Base-by-base conservation (phyloP, 768 basidiomycete species). In the Russula foetens region DNA sequence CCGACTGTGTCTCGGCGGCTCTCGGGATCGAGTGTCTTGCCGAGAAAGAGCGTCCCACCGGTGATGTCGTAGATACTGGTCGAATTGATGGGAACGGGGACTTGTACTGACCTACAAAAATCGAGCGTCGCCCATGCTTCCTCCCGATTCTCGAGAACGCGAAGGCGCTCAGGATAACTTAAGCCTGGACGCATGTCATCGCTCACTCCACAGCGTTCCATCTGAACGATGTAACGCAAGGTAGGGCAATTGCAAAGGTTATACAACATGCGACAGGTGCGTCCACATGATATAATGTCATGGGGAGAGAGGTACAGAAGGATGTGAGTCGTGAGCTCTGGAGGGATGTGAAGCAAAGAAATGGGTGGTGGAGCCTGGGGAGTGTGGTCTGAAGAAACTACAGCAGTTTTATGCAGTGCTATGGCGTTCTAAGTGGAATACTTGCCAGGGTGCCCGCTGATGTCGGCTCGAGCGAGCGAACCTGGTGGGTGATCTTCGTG, bases 41-140 rank as follows among this genome's bases (percentile, higher is more conserved):
- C 64, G 28, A 66, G 64, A 15, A 66, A 44, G 24, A 66, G 56
- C 2, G 63, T 58, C 0, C 63, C 64, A n/a, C 62, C 64, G 4
- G 64, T 66, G 29, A 66, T 53, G 47, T 66, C 64, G 63, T 66
- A 66, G n/a, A 66, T 63, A 21, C 62, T 52, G 3, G 62, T 64
- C 41, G 63, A 56, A 8, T 45, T 24, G 35, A 66, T 63, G 23
- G 53, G 54, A n/a, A 66, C 63, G 21, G 29, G 35, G 11, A 60
- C 51, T 6, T 53, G 51, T 17, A 53, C 23, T 12, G 55, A 24
- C 31, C 28, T 43, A 7, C 43, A 46, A 47, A 60, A 56, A 17
- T 56, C 54, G 45, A 63, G 53, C 38, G n/a, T 26, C 19, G 12
- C 14, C 64, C 64, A 66, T 1, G 63, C 58, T 19, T 57, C 39